A percentile compares a stretch with the other conserved stretches of the same genome.
phyloP scores from a whole-genome alignment of 208 protist species.

The Trypanosoma caninum region DNA sequence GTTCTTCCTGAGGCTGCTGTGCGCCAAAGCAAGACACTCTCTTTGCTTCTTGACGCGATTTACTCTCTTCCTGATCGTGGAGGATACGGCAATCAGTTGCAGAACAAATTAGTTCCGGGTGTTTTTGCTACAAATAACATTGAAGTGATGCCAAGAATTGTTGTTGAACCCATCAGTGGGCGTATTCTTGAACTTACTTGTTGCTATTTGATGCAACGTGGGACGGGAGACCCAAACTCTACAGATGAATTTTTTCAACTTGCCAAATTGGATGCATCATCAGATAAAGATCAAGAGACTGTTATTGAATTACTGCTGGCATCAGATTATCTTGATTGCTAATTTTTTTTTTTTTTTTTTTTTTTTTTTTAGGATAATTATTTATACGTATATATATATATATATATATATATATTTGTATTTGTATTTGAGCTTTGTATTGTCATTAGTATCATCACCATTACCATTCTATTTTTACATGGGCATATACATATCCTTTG shows the following conservation, averaged over 20 bases:
- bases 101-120: not conserved
- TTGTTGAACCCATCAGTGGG: conserved; percentile 7
- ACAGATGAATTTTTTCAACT: conserved; percentile 26
- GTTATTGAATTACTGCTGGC: conserved; percentile 27
- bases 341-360: not conserved
- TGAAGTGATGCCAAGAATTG: conserved; percentile 25
- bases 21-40: conserved; percentile 41
- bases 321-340: conserved; percentile 32
- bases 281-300: conserved; percentile 24
- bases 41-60: conserved; percentile 48
- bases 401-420: not conserved
- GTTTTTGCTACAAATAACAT: conserved; percentile 18
- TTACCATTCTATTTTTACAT: too few species aligned
- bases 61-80: conserved; percentile 21
- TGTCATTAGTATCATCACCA: too few species aligned
- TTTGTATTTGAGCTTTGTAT: not conserved
- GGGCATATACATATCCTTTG: too few species aligned
- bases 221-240: conserved; percentile 16
- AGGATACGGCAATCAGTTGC: conserved; percentile 13
- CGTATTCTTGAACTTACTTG: conserved; percentile 20
- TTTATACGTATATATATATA: conserved; percentile 16
- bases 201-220: conserved; percentile 25
- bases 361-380: conserved; percentile 6
- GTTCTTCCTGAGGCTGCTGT: conserved; percentile 58
- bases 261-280: conserved; percentile 17